Evolutionary conservation across 768 basidiomycete genomes (phyloP).

Genomic region (Termitomyces sp.): DNA sequence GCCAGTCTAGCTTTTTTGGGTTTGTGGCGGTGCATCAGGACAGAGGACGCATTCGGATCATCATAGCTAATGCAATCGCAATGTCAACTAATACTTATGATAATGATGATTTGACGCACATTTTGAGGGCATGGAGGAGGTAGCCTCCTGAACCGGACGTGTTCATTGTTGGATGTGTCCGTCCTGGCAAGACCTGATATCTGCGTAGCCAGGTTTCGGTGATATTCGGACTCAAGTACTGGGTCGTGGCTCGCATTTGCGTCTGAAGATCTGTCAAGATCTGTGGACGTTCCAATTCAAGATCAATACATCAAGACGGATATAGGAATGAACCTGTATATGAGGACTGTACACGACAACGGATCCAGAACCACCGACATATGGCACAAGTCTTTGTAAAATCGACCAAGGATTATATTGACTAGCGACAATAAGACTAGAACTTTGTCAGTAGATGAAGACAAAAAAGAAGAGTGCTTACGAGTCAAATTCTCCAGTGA

Average conservation of each 20-base stretch:
- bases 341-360: slow-evolving; percentile 87
- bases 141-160: slow-evolving; percentile 88
- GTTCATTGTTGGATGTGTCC: slow-evolving; percentile 94
- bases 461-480: slow-evolving; percentile 28
- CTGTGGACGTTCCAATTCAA: slow-evolving; percentile 29
- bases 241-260: slow-evolving; percentile 59
- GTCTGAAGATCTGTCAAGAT: slow-evolving; percentile 75
- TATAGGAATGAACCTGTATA: slow-evolving; percentile 52
- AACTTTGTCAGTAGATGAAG: background rate
- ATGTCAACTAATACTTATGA: background rate
- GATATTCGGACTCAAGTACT: slow-evolving; percentile 74
- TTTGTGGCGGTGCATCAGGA: slow-evolving; percentile 44
- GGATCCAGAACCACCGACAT: slow-evolving; percentile 80
- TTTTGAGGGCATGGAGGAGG: slow-evolving; percentile 80
- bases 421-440: slow-evolving; percentile 74
- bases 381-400: slow-evolving; percentile 67
- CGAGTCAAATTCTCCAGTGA: slow-evolving; percentile 88
- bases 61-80: slow-evolving; percentile 44
- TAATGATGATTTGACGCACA: slow-evolving; percentile 44
- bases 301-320: background rate
- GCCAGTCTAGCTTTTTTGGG: slow-evolving; percentile 27
- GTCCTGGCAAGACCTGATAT: slow-evolving; percentile 95
- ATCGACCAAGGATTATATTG: slow-evolving; percentile 86
- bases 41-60: slow-evolving; percentile 57
- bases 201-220: slow-evolving; percentile 85